A percentile compares a stretch with the other conserved stretches of the same genome.
Conservation (phyloP, 75 land plant species). For the Selaginella moellendorffii region DNA sequence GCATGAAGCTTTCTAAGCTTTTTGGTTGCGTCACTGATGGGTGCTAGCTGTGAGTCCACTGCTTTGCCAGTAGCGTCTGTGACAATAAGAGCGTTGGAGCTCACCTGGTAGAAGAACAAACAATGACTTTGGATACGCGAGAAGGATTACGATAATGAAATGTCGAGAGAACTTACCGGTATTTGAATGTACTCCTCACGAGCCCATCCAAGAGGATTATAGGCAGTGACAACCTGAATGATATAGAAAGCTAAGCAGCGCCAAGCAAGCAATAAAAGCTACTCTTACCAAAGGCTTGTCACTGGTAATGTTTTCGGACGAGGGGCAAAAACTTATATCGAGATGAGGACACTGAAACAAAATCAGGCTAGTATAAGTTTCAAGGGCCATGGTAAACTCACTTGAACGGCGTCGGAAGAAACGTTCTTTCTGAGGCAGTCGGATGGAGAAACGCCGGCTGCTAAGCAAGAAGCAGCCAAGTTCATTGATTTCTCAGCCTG, state of each 20-base stretch:
- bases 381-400: no score
- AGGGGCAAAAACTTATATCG: not conserved
- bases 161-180: no score
- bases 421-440: not conserved
- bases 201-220: constrained; percentile 61
- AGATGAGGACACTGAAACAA: not conserved
- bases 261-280: not conserved
- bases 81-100: not conserved
- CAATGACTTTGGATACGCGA: not conserved
- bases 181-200: constrained; percentile 44
- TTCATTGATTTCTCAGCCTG: no score
- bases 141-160: no score
- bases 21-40: not conserved
- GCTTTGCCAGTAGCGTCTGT: not conserved
- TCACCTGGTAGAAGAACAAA: not conserved
- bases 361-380: no score
- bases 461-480: no score
- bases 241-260: not conserved
- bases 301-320: not conserved
- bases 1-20: constrained; percentile 25
- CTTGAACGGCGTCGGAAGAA: not conserved
- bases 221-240: constrained; percentile 37
- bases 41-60: not conserved
- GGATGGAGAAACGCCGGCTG: not conserved
- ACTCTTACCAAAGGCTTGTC: not conserved